phyloP scores from a whole-genome alignment of 345 rosid species.

The Eucalyptus leucophloia region DNA sequence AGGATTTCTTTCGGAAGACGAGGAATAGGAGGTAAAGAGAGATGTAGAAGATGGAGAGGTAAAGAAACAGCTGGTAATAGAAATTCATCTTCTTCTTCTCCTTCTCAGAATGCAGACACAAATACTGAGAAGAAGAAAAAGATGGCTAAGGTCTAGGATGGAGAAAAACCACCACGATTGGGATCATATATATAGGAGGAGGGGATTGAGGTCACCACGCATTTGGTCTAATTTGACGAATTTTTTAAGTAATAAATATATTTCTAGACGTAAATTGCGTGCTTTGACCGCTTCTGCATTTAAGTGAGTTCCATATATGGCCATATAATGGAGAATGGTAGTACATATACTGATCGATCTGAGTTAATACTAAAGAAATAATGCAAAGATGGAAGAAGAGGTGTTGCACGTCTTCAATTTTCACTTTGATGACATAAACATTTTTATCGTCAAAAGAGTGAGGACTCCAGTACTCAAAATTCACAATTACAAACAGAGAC shows the following conservation, averaged over 20 bases:
- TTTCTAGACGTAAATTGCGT: neutral
- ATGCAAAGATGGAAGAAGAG: neutral
- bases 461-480: too few relatives aligned
- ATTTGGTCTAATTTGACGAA: neutral
- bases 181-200: too few relatives aligned
- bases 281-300: neutral
- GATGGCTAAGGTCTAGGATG: too few relatives aligned
- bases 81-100: neutral
- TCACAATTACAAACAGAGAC: too few relatives aligned
- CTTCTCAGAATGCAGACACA: too few relatives aligned
- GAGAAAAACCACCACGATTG: too few relatives aligned
- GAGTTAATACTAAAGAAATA: too few relatives aligned
- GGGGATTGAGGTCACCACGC: neutral
- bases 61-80: neutral
- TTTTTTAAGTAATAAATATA: neutral
- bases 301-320: neutral
- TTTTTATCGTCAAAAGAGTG: too few relatives aligned
- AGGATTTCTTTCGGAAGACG: neutral
- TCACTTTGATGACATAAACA: neutral
- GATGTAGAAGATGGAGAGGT: neutral
- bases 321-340: neutral
- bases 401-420: neutral
- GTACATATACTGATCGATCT: neutral
- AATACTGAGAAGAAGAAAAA: too few relatives aligned
- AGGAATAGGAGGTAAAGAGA: neutral